A percentile compares a stretch with the other conserved stretches of the same genome.
These are phyloP conservation scores for Stemphylium vesicarium DNA, from an alignment of 2,329 filamentous ascomycete species.

Conservation along the genomic window DNA sequence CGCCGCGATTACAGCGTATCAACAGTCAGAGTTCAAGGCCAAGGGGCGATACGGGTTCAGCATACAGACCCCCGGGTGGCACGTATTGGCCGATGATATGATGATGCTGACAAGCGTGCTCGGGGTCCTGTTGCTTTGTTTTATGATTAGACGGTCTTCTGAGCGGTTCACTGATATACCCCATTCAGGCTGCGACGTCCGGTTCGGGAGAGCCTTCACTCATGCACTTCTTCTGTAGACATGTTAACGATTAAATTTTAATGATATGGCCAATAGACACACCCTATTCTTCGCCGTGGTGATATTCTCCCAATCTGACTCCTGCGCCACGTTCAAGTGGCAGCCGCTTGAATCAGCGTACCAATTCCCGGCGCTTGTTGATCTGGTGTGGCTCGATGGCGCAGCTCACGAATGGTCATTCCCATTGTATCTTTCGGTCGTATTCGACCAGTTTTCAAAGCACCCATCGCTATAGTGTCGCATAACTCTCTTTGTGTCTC, in stretches of 20 bases:
- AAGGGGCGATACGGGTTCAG: neutral
- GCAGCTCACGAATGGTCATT: neutral
- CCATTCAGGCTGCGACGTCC: conserved; percentile 16
- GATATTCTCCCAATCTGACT: neutral
- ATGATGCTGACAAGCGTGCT: neutral
- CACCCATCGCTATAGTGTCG: neutral
- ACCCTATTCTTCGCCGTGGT: conserved; percentile 18
- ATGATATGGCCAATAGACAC: conserved; percentile 26
- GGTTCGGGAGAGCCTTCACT: conserved; percentile 13
- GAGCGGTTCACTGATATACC: conserved; percentile 29
- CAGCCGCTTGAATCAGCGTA: neutral
- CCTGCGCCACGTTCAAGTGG: neutral
- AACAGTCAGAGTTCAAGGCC: neutral
- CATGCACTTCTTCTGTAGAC: conserved; percentile 32
- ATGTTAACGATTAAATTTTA: conserved; percentile 30
- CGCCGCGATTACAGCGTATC: neutral
- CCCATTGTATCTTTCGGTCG: neutral
- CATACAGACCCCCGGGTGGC: neutral
- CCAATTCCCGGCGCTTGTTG: neutral
- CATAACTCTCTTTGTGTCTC: neutral
- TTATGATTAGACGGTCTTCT: conserved; percentile 9
- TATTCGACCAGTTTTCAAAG: neutral
- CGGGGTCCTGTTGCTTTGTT: neutral
- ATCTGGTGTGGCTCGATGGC: neutral
- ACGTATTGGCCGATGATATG: conserved; percentile 3